Conservation (phyloP, 1,284 basidiomycete genomes). For the Moniliophthora roreri region DNA sequence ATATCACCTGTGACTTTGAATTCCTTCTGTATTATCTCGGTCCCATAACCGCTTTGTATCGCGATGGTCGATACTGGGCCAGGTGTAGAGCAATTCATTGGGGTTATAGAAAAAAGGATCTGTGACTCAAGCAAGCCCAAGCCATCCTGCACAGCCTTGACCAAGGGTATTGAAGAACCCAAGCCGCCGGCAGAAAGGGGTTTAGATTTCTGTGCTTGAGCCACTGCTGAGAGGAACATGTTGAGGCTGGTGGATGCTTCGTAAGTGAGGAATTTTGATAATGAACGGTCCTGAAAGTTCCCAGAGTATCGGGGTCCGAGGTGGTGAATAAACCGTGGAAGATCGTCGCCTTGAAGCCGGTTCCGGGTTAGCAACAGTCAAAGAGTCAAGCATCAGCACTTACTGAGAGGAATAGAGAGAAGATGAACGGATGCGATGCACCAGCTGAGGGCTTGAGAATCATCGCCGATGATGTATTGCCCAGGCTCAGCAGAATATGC, state of each 20-base stretch:
- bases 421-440: conserved; percentile 69
- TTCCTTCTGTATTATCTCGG: conserved; percentile 18
- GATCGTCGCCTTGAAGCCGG: conserved; percentile 50
- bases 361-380: conserved; percentile 9
- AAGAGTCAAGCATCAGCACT: conserved; percentile 11
- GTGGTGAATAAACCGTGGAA: conserved; percentile 71
- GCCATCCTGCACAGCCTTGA: conserved; percentile 57
- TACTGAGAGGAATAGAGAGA: conserved; percentile 60
- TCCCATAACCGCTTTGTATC: conserved; percentile 17
- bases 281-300: conserved; percentile 62
- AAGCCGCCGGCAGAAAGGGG: conserved; percentile 19
- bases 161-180: conserved; percentile 35
- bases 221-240: conserved; percentile 52
- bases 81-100: conserved; percentile 29
- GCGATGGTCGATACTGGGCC: conserved; percentile 20
- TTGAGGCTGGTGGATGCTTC: conserved; percentile 76
- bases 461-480: conserved; percentile 56
- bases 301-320: conserved; percentile 74
- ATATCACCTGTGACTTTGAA: conserved; percentile 57
- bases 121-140: conserved; percentile 41
- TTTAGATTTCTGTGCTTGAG: conserved; percentile 9
- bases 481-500: conserved; percentile 29
- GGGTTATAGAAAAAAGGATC: conserved; percentile 53
- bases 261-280: conserved; percentile 75
- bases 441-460: conserved; percentile 54